Evolutionary conservation across 73 alveolate genomes (phyloP).

Genomic region (Effrenium voratum): DNA sequence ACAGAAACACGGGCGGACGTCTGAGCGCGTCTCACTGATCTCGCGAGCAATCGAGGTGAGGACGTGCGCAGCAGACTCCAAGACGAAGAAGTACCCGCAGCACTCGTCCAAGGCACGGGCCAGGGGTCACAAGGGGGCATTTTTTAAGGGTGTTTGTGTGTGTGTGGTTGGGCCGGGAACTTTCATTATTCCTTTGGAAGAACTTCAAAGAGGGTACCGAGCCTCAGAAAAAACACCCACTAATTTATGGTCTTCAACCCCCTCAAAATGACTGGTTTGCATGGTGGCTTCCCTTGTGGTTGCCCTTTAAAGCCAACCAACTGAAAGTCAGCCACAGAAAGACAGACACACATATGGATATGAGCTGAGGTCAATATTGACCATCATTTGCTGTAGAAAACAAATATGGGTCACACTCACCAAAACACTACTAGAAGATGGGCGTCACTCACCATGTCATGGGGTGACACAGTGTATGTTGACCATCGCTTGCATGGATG

Average conservation of each 20-base stretch:
- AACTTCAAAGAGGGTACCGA: neutral
- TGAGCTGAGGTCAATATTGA: too few relatives aligned
- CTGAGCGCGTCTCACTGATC: too few relatives aligned
- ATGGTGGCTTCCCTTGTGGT: neutral
- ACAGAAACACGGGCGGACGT: too few relatives aligned
- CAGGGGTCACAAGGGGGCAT: neutral
- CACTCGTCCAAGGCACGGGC: slow-evolving; percentile 60
- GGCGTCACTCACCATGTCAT: too few relatives aligned
- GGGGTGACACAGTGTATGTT: too few relatives aligned
- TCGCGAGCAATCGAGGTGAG: too few relatives aligned
- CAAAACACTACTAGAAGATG: too few relatives aligned
- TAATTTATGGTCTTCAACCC: neutral
- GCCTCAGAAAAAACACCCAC: neutral
- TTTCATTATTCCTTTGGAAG: neutral
- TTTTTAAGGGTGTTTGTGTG: neutral
- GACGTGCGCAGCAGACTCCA: slow-evolving; percentile 74
- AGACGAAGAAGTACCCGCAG: slow-evolving; percentile 77
- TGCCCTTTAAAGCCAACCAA: neutral
- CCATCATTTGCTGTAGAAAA: too few relatives aligned
- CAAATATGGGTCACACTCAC: too few relatives aligned
- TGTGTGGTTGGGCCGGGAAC: neutral
- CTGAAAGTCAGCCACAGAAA: too few relatives aligned
- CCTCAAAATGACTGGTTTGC: neutral
- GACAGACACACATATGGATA: too few relatives aligned
- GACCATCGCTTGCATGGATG: too few relatives aligned